Base-by-base conservation (phyloP, 2,329 filamentous ascomycete genomes). In the Dryadomyces quercivorus region DNA sequence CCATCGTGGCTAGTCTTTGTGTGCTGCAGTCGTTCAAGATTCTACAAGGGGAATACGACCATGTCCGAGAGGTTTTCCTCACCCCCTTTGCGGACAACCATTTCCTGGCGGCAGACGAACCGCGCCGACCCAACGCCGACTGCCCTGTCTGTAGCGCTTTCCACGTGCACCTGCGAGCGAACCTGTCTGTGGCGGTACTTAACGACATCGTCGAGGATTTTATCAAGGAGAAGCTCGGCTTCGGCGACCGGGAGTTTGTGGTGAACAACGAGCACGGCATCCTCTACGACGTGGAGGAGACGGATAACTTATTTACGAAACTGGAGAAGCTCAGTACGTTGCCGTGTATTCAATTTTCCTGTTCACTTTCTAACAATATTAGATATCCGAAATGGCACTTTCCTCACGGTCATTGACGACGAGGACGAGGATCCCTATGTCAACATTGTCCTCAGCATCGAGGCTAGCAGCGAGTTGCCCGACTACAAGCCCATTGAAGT, bases 11-110 rank as follows among this genome's bases (percentile, higher is more conserved):
- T 16, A 86, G 89, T 13, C 77, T 98, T 10, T 97, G 91, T 64
- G 90, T 97, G 7, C 72, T 98, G 26, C 86, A 97, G 67, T 85
- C 91, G 0, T 93, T 94, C 75, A 97, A 96, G 68, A 85, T 97
- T 22, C 72, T 98, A 56, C 84, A 77, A 63, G 80, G 82, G 20
- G 81, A 91, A 50, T 85, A 84, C 56, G 71, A 75, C 38, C 80
- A 82, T 61, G 83, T 85, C 0, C 91, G 85, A 66, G 92, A 93
- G 77, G 76, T 95, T 13, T 96, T 95, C 68, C 74, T 96, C 50
- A 88, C 88, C 54, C 82, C 84, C 1, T 82, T 83, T 63, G 76
- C 74, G 0, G 65, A 72, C 2, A 77, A 78, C 54, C 72, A 80
- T 59, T 69, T 84, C 22, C 68, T 85, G n/a, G 78, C 76, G 2